Conservation (phyloP, 768 basidiomycete species). For the Boletus speciosus region DNA sequence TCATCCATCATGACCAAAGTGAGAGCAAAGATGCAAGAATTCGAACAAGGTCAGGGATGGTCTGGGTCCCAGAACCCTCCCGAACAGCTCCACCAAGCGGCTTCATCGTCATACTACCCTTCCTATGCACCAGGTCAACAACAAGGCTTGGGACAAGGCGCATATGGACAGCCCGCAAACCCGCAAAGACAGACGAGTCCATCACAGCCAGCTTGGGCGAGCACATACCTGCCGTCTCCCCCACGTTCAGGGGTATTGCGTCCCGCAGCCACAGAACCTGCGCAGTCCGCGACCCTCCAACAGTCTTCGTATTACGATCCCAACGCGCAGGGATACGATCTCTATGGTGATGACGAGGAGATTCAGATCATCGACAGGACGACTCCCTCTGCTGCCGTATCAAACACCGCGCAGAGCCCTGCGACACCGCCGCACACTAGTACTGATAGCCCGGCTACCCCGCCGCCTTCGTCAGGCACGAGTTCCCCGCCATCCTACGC, state of each 20-base stretch:
- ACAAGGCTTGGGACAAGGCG: constrained; percentile 1
- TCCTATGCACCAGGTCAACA: not conserved
- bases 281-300: constrained; percentile 3
- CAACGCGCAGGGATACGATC: constrained; percentile 29
- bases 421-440: not conserved
- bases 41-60: constrained; percentile 47
- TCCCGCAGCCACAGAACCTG: not conserved
- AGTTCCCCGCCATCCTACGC: constrained; percentile 4
- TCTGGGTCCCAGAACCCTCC: constrained; percentile 12
- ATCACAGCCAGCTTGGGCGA: constrained; percentile 5
- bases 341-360: constrained; percentile 18
- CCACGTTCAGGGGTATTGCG: constrained; percentile 10
- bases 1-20: constrained; percentile 69
- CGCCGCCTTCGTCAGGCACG: not conserved
- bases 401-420: not conserved
- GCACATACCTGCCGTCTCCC: constrained; percentile 9
- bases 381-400: not conserved
- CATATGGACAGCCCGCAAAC: constrained; percentile 1
- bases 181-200: constrained; percentile 5
- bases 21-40: constrained; percentile 80
- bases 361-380: constrained; percentile 11
- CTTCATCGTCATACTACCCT: not conserved
- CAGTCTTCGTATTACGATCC: constrained; percentile 36
- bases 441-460: not conserved
- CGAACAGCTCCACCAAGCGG: not conserved